phyloP scores from a whole-genome alignment of 805 yeast species.

The Myxozyma sirexii region DNA sequence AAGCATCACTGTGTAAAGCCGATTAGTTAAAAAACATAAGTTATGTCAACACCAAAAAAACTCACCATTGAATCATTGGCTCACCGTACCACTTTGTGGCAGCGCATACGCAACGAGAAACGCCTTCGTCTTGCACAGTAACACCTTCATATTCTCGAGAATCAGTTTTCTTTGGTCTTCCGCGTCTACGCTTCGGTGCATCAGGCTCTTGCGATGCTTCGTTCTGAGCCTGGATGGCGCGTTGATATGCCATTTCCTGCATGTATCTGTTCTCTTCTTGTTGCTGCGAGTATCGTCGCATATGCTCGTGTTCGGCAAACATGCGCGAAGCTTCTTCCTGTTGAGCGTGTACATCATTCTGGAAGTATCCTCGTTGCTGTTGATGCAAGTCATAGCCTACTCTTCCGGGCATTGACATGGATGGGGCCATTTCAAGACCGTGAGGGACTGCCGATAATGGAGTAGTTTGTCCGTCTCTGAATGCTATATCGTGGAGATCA shows the following conservation, averaged over 20 bases:
- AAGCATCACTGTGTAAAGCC: constrained; percentile 16
- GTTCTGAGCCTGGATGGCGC: background rate
- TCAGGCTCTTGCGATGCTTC: background rate
- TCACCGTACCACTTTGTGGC: constrained; percentile 24
- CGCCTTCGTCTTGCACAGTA: constrained; percentile 7
- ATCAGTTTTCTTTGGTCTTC: constrained; percentile 19
- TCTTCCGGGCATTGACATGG: constrained; percentile 15
- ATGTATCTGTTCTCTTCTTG: constrained; percentile 6
- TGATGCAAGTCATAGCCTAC: background rate
- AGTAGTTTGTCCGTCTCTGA: background rate
- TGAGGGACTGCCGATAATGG: background rate
- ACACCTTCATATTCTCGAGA: background rate
- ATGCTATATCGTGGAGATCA: constrained; percentile 1
- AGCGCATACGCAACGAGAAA: constrained; percentile 26
- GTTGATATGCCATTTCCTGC: constrained; percentile 6
- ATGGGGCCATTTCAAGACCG: background rate
- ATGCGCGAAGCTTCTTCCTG: constrained; percentile 4
- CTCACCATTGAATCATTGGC: constrained; percentile 33
- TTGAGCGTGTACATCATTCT: background rate
- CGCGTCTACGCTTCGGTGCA: constrained; percentile 21
- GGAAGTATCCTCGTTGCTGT: background rate
- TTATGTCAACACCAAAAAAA: background rate
- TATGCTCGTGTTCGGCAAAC: constrained; percentile 4
- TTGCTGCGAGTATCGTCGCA: constrained; percentile 5
- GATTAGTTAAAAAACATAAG: background rate